Percentiles rank a stretch among this genome's conserved stretches.
These are phyloP conservation scores for Penicillium waksmanii DNA, from an alignment of 495 filamentous ascomycete genomes.

Conservation along the genomic window DNA sequence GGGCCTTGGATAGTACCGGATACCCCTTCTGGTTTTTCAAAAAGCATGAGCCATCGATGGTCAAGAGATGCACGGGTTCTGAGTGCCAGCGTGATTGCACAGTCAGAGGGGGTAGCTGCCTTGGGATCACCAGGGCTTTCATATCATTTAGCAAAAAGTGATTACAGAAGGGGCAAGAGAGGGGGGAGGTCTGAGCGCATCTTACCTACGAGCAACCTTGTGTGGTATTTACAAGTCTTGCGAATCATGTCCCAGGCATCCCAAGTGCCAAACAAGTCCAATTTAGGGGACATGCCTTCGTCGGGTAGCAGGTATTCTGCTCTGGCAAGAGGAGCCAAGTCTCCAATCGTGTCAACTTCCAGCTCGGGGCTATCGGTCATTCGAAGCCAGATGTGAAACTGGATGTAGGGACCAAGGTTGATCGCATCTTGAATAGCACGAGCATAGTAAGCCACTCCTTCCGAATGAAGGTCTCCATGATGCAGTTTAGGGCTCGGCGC, in stretches of 20 bases:
- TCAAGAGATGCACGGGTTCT: slow-evolving; percentile 83
- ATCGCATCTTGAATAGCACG: slow-evolving; percentile 82
- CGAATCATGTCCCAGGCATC: slow-evolving; percentile 92
- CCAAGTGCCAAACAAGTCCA: slow-evolving; percentile 79
- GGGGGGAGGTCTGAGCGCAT: slow-evolving; percentile 13
- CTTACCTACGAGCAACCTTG: slow-evolving; percentile 86
- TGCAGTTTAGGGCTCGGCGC: slow-evolving; percentile 72
- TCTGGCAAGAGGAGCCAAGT: slow-evolving; percentile 61
- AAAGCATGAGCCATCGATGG: slow-evolving; percentile 68
- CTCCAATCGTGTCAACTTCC: slow-evolving; percentile 57
- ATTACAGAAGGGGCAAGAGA: neutral
- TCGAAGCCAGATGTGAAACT: slow-evolving; percentile 77
- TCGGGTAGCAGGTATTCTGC: slow-evolving; percentile 51
- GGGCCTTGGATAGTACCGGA: slow-evolving; percentile 78
- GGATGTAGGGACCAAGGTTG: slow-evolving; percentile 70
- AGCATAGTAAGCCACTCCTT: slow-evolving; percentile 71
- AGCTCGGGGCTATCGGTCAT: slow-evolving; percentile 69
- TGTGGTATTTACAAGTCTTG: slow-evolving; percentile 82
- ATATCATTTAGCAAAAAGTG: slow-evolving; percentile 1
- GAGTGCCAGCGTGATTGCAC: slow-evolving; percentile 92
- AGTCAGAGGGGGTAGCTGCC: slow-evolving; percentile 70
- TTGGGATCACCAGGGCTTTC: slow-evolving; percentile 77
- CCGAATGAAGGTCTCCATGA: slow-evolving; percentile 46
- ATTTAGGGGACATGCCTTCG: slow-evolving; percentile 34
- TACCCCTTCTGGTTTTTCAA: slow-evolving; percentile 77